Evolutionary conservation across 2,329 filamentous ascomycete species (phyloP).

Genomic region (Trichoderma asperellum): DNA sequence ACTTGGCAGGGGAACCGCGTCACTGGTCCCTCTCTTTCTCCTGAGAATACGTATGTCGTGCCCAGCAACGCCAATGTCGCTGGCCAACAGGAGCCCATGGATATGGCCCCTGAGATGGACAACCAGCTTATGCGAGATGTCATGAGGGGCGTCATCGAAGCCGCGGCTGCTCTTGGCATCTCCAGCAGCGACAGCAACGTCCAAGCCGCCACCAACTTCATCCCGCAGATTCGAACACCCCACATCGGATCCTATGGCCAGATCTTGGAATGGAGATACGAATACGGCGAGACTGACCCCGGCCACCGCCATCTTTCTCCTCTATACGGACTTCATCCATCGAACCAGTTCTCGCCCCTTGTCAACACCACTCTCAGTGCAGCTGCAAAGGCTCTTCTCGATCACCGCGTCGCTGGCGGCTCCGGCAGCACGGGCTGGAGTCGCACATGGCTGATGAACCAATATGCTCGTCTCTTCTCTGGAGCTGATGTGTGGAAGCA

Average conservation of each 20-base stretch:
- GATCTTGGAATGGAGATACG: conserved; percentile 44
- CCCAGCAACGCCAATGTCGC: conserved; percentile 23
- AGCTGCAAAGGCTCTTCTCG: conserved; percentile 38
- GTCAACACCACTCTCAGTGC: conserved; percentile 25
- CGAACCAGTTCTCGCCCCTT: conserved; percentile 35
- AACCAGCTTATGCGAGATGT: conserved; percentile 34
- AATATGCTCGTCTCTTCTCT: conserved; percentile 50
- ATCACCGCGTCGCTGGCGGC: conserved; percentile 42
- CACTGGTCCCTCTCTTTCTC: conserved; percentile 37
- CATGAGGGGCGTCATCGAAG: conserved; percentile 25
- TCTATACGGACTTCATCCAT: conserved; percentile 51
- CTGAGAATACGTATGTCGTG: conserved; percentile 37
- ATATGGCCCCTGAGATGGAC: conserved; percentile 37
- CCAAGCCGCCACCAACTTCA: conserved; percentile 22
- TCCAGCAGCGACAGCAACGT: conserved; percentile 21
- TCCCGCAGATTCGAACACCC: conserved; percentile 27
- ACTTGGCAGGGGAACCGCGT: conserved; percentile 36
- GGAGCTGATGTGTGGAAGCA: conserved; percentile 38
- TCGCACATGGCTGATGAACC: conserved; percentile 51
- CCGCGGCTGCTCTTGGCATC: conserved; percentile 15
- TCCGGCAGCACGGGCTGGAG: conserved; percentile 44
- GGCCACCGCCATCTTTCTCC: conserved; percentile 54
- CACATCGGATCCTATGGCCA: conserved; percentile 37
- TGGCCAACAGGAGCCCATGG: conserved; percentile 29
- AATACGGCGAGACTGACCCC: conserved; percentile 45